phyloP scores from a whole-genome alignment of 2,329 filamentous ascomycete species.

The Stagonosporopsis tanaceti region DNA sequence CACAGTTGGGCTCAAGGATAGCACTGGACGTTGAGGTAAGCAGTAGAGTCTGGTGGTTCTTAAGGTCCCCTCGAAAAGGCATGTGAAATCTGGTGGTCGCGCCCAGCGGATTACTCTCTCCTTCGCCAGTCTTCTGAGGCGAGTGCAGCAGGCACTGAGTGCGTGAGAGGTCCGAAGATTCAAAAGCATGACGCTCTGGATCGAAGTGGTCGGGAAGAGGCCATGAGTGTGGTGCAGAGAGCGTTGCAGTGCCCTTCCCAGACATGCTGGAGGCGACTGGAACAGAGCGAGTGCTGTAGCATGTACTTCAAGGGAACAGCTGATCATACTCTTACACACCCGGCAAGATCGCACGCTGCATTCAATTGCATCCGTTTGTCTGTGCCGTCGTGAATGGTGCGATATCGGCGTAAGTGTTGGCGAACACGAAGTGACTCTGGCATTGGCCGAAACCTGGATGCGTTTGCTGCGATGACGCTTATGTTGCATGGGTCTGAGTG shows the following conservation, averaged over 20 bases:
- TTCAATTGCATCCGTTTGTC: background rate
- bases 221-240: background rate
- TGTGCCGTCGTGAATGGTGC: conserved; percentile 6
- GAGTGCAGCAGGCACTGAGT: background rate
- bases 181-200: too few relatives aligned
- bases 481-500: background rate
- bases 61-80: background rate
- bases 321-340: background rate
- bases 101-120: background rate
- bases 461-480: background rate
- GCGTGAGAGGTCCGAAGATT: background rate
- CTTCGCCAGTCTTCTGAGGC: too few relatives aligned
- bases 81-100: background rate
- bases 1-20: background rate
- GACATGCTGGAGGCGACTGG: background rate
- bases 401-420: background rate
- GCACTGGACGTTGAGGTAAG: background rate
- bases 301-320: background rate
- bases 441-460: background rate
- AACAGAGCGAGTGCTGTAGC: background rate
- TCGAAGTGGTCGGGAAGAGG: background rate
- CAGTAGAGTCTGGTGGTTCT: background rate
- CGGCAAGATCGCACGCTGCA: background rate
- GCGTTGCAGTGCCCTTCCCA: background rate
- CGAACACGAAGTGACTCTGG: background rate